phyloP scores from a whole-genome alignment of 257 asterid genomes.

The Cynanchum wilfordii region DNA sequence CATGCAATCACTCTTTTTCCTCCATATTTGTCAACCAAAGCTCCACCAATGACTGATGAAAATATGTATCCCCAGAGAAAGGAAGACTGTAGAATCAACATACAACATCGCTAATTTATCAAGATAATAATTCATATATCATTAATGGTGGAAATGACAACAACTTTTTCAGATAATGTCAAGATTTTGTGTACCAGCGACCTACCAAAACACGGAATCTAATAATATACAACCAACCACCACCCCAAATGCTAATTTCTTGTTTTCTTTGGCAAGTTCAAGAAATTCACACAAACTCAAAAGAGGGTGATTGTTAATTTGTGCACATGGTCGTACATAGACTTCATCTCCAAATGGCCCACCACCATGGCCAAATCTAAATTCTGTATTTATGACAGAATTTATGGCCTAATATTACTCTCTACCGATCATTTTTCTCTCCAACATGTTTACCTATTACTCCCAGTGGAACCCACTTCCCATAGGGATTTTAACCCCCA shows the following conservation, averaged over 20 bases:
- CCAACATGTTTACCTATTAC: too few species aligned
- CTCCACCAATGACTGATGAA: slow-evolving; percentile 90
- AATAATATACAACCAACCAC: neutral
- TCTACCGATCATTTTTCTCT: too few species aligned
- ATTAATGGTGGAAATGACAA: too few species aligned
- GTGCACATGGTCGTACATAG: neutral
- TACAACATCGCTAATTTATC: slow-evolving; percentile 15
- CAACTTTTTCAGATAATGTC: neutral
- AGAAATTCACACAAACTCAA: neutral
- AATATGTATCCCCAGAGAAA: slow-evolving; percentile 97
- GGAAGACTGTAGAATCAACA: slow-evolving; percentile 59
- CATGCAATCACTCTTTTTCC: slow-evolving; percentile 80
- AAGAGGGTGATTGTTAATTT: too few species aligned
- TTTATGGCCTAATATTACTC: too few species aligned
- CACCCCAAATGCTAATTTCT: neutral
- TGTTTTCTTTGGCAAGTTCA: neutral
- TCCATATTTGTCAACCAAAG: slow-evolving; percentile 83
- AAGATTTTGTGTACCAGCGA: neutral
- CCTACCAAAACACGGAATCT: neutral
- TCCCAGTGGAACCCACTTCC: neutral
- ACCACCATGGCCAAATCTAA: slow-evolving; percentile 1
- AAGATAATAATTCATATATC: slow-evolving; percentile 7
- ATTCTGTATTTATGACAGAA: too few species aligned
- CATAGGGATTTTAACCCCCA: neutral
- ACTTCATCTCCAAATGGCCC: neutral